Base-by-base conservation (phyloP, 495 filamentous ascomycete genomes). In the Trichoderma virens region DNA sequence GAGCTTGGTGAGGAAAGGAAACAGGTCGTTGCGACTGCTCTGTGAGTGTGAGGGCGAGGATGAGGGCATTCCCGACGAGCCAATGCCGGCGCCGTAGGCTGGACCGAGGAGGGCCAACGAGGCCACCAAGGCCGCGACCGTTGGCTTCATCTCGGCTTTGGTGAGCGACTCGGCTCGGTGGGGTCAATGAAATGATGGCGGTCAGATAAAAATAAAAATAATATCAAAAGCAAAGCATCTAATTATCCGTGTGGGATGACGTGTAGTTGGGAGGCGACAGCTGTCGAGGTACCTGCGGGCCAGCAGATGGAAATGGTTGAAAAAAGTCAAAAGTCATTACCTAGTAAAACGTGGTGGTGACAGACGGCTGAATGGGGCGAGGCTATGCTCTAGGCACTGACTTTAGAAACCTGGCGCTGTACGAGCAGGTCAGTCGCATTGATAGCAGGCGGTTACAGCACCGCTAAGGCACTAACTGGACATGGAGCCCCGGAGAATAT, bases 1-100 rank as follows among this genome's bases (percentile, higher is more conserved):
- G 28, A 90, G 67, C 67, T 83, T 82, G 61, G 78, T 85, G 74
- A 80, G 65, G 32, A 79, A 71, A 0, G 72, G 72, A 60, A 78
- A 79, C 32, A 72, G 67, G 47, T 60, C 11, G 14, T 63, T 62
- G 8, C 54, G 30, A n/a, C 65, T 47, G 39, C 38, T 41, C n/a
- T n/a, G n/a, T n/a, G n/a, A n/a, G n/a, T n/a, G n/a, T n/a, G n/a
- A n/a, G n/a, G n/a, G 39, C 61, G 64, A 35, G 16, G 6, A 18
- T 16, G 51, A 16, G 23, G 51, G 27, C 4, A 56, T 27, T 30
- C 27, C 9, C 11, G 23, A 7, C 25, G 51, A 3, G 5, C 18
- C 25, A 45, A 39, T 62, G 38, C 34, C 61, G 20, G 38, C 38
- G 35, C 34, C 61, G 38, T 30, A 14, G 61, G 38, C 61, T 35